phyloP scores from a whole-genome alignment of 73 alveolate genomes.

The Diophrys sp. region DNA sequence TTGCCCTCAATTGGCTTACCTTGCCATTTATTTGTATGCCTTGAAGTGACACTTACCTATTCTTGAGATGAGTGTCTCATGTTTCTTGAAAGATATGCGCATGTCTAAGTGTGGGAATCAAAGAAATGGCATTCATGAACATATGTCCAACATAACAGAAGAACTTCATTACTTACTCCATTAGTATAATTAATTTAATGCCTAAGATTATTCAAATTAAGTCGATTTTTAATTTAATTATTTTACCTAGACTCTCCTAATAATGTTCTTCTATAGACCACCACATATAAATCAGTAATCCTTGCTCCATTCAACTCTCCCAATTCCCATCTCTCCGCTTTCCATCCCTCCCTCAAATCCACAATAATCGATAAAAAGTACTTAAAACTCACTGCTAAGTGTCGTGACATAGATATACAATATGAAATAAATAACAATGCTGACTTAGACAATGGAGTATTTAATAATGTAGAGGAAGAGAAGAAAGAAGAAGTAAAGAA shows the following conservation, averaged over 20 bases:
- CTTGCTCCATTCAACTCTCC: slow-evolving; percentile 69
- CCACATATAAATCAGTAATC: slow-evolving; percentile 51
- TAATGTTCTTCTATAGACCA: slow-evolving; percentile 43
- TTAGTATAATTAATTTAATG: too few relatives aligned
- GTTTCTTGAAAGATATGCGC: too few relatives aligned
- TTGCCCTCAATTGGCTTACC: too few relatives aligned
- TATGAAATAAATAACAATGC: slow-evolving; percentile 86
- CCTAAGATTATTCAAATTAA: too few relatives aligned
- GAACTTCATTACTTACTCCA: too few relatives aligned
- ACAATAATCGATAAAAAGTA: slow-evolving; percentile 58
- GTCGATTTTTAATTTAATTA: too few relatives aligned
- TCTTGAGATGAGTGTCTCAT: too few relatives aligned
- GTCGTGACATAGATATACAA: slow-evolving; percentile 74
- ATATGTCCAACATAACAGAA: too few relatives aligned
- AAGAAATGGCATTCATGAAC: too few relatives aligned
- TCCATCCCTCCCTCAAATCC: slow-evolving; percentile 20
- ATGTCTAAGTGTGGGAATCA: too few relatives aligned
- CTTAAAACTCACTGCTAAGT: slow-evolving; percentile 72
- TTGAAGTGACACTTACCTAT: too few relatives aligned
- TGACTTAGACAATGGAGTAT: slow-evolving; percentile 88
- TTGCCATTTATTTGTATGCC: too few relatives aligned
- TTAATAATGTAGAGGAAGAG: slow-evolving; percentile 5
- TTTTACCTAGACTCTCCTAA: slow-evolving; percentile 63
- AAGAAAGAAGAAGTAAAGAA: background rate
- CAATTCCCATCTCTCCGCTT: slow-evolving; percentile 23